phyloP scores from a whole-genome alignment of 169 alveolate species.

The Amoebophrya sp. region DNA sequence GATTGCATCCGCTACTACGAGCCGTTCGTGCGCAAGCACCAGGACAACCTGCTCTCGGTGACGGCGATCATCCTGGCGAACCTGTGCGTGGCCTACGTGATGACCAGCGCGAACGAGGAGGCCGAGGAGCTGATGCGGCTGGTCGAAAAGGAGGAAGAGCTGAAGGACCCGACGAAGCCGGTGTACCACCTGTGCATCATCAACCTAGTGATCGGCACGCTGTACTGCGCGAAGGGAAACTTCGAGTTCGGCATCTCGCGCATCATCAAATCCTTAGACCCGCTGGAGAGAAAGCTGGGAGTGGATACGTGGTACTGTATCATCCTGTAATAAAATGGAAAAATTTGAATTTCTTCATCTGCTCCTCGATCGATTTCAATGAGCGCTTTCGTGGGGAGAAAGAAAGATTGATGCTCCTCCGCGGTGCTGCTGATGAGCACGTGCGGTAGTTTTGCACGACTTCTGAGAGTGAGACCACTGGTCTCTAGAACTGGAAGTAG shows the following conservation, averaged over 20 bases:
- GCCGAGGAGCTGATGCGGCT: conserved; percentile 73
- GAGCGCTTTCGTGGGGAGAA: no score
- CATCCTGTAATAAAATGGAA: no score
- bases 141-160: conserved; percentile 29
- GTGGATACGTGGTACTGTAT: conserved; percentile 47
- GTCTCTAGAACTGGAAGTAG: no score
- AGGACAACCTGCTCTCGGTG: conserved; percentile 59
- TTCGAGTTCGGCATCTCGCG: conserved; percentile 76
- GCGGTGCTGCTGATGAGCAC: no score
- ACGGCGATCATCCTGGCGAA: conserved; percentile 79
- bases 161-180: conserved; percentile 47
- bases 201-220: conserved; percentile 70
- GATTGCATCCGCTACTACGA: conserved; percentile 59
- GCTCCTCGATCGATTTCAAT: no score
- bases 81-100: conserved; percentile 72
- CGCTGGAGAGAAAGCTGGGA: conserved; percentile 60
- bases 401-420: no score
- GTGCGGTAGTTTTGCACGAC: no score
- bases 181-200: conserved; percentile 78
- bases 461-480: no score
- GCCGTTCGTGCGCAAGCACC: conserved; percentile 58
- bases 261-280: conserved; percentile 67
- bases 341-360: no score
- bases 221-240: conserved; percentile 71
- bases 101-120: conserved; percentile 70